phyloP scores from a whole-genome alignment of 192 early-diverging fungal species.

The Podila epigama region DNA sequence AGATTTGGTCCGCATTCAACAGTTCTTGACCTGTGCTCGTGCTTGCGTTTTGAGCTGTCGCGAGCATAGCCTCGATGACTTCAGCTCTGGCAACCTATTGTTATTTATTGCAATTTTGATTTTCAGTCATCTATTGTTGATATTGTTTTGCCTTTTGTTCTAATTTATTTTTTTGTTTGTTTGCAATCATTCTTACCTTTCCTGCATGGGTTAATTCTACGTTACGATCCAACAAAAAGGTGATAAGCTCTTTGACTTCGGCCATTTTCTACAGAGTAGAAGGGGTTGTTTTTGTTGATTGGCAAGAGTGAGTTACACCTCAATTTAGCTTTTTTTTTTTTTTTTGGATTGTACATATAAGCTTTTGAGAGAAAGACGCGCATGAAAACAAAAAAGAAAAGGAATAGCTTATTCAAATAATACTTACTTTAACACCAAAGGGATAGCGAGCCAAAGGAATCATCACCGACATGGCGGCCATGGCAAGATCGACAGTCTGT shows the following conservation, averaged over 20 bases:
- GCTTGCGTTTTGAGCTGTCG: conserved; percentile 5
- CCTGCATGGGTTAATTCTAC: conserved; percentile 17
- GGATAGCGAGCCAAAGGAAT: conserved; percentile 16
- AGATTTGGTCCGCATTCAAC: conserved; percentile 30
- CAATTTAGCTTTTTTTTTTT: no score
- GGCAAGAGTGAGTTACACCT: background rate
- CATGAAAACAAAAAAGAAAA: background rate
- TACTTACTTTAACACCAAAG: conserved; percentile 24
- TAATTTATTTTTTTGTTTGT: background rate
- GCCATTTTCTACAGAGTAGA: conserved; percentile 39
- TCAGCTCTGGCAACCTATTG: conserved; percentile 26
- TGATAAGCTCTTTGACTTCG: conserved; percentile 8
- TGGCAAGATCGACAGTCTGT: conserved; percentile 16
- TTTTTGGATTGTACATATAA: no score
- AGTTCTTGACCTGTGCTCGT: background rate
- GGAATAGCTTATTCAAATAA: background rate
- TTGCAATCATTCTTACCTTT: conserved; percentile 23
- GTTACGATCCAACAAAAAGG: conserved; percentile 31
- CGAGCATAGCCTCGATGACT: conserved; percentile 26
- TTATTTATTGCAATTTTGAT: background rate
- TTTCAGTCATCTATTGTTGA: background rate
- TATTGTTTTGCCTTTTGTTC: background rate
- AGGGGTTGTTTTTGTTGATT: background rate
- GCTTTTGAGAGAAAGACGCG: background rate
- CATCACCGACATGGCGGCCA: conserved; percentile 30